Conservation (phyloP, 257 asterid genomes). For the Forsythia viridissima region DNA sequence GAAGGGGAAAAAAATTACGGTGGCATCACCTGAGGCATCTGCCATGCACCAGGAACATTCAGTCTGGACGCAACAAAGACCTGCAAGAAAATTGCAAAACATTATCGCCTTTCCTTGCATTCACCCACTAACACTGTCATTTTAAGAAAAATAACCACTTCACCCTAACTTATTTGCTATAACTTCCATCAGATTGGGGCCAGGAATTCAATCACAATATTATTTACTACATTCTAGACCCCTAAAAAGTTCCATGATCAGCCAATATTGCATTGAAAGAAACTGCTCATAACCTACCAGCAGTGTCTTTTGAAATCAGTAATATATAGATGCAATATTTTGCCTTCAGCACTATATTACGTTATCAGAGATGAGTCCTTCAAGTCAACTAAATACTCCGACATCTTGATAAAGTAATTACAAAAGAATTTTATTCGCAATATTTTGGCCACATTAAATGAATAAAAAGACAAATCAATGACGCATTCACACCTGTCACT, state of each 20-base stretch:
- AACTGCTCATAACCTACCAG: background rate
- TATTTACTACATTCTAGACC: background rate
- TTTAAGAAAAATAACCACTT: background rate
- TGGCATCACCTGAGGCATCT: conserved; percentile 93
- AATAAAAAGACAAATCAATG: background rate
- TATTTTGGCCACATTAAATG: background rate
- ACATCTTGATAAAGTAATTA: background rate
- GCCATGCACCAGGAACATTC: conserved; percentile 99
- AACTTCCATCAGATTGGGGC: background rate
- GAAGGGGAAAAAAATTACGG: background rate
- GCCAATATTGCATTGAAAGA: background rate
- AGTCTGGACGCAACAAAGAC: conserved; percentile 94
- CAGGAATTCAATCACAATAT: background rate
- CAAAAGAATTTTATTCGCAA: background rate
- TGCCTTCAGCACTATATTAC: background rate
- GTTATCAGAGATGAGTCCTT: background rate
- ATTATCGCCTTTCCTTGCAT: background rate
- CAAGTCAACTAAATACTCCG: background rate
- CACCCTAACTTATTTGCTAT: background rate
- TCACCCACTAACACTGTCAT: background rate
- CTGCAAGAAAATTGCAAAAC: conserved; percentile 44
- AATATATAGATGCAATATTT: background rate
- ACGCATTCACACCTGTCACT: background rate
- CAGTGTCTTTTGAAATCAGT: background rate
- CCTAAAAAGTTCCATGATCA: background rate